Evolutionary conservation across 192 early-diverging fungal species (phyloP).

Genomic region (Coemansia sp.): DNA sequence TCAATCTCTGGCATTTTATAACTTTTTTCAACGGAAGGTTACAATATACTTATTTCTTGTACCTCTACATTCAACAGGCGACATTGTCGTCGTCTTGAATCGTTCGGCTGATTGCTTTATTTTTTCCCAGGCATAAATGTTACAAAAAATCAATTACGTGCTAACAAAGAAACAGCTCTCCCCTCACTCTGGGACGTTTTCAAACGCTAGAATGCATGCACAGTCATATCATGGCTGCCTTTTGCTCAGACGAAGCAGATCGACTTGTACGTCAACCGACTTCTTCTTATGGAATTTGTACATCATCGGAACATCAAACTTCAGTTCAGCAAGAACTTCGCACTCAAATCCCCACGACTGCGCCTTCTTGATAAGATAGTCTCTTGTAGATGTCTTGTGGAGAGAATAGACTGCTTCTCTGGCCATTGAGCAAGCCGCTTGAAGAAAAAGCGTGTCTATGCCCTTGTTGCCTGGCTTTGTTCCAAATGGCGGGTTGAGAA

Average conservation of each 20-base stretch:
- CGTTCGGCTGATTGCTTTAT: too few species aligned
- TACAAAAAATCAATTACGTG: too few species aligned
- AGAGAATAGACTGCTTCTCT: slow-evolving; percentile 70
- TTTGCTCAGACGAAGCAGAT: slow-evolving; percentile 61
- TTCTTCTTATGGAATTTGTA: slow-evolving; percentile 80
- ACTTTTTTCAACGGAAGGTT: neutral
- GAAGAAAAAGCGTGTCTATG: slow-evolving; percentile 71
- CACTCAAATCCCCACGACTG: slow-evolving; percentile 70
- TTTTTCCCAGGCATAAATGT: too few species aligned
- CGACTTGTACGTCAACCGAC: slow-evolving; percentile 69
- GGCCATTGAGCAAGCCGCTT: slow-evolving; percentile 64
- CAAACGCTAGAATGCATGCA: too few species aligned
- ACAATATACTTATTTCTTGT: too few species aligned
- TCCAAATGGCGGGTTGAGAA: slow-evolving; percentile 84
- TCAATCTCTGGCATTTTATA: slow-evolving; percentile 4
- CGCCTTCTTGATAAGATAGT: slow-evolving; percentile 68
- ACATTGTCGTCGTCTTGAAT: too few species aligned
- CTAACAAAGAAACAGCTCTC: too few species aligned
- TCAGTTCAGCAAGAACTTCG: slow-evolving; percentile 73
- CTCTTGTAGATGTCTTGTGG: slow-evolving; percentile 77
- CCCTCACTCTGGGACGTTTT: too few species aligned
- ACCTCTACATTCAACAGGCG: too few species aligned
- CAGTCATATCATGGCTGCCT: neutral
- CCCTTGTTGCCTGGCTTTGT: slow-evolving; percentile 73
- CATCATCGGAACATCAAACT: slow-evolving; percentile 77